Evolutionary conservation across 2,329 filamentous ascomycete species (phyloP), one percentile per base, ranked within the genome.

Genomic region (Nakataea oryzae): DNA sequence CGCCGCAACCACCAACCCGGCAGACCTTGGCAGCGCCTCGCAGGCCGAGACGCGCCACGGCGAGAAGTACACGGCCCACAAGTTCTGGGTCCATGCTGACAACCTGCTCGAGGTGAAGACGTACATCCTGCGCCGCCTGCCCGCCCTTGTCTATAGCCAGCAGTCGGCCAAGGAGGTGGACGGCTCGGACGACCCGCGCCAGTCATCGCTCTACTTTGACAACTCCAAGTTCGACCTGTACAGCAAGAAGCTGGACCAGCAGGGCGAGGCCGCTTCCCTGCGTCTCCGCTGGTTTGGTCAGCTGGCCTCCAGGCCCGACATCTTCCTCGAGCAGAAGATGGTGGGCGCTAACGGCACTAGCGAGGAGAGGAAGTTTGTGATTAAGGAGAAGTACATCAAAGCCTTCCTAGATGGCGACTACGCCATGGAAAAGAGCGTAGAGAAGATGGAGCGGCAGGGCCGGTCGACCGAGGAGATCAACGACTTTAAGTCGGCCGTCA

Each of bases 21-120:
- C 41, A 17, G 41, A 50, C 21, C 3, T 50, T n/a, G 41, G 41
- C 8, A 50, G 41, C 41, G 41, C 41, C 41, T 50, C 41, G 59
- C 80, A 81, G 66, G 79, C 79, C 60, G 81, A 85, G 72, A 81
- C 80, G 28, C 81, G 81, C 68, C 84, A 86, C 63, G 84, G 84
- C 63, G 90, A 93, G 73, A 82, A 81, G 63, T 96, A 96, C 73
- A 90, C 85, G 26, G 91, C 92, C 4, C 86, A 93, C 76, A 97
- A 96, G 75, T 97, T 96, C 78, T 99, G 95, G 95, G 88, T 99
- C 7, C 95, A 99, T 73, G 84, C 86, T 34, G 95, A 99, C 70
- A 97, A 99, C 75, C 80, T 97, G 30, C 86, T 97, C 67, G 95
- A 99, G 77, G 91, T 97, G 73, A 97, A 97, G 81, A 97, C 95